A percentile compares a stretch with the other conserved stretches of the same genome.
Evolutionary conservation across 352 stramenopile species (phyloP).

Genomic region (Globisporangium lucens): DNA sequence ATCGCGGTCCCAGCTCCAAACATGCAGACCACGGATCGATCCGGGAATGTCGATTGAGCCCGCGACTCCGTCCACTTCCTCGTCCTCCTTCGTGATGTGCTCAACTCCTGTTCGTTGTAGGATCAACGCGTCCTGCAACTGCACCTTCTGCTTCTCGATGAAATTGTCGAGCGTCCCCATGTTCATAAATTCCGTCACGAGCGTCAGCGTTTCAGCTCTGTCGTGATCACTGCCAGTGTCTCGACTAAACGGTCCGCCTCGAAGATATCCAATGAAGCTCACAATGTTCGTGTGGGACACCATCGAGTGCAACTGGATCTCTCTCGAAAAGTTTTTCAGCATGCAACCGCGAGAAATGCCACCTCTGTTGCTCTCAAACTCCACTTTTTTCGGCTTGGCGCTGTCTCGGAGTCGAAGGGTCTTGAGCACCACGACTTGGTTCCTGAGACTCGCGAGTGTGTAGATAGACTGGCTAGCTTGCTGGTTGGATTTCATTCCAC

Average conservation of each 20-base stretch:
- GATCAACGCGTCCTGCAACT: constrained; percentile 12
- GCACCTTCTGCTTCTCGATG: constrained; percentile 29
- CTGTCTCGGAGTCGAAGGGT: not conserved
- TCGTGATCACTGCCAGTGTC: not conserved
- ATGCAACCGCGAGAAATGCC: not conserved
- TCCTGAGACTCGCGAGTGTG: constrained; percentile 9
- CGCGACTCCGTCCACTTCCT: not conserved
- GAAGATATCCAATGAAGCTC: constrained; percentile 49
- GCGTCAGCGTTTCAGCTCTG: constrained; percentile 18
- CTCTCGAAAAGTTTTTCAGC: constrained; percentile 13
- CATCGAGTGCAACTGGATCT: constrained; percentile 55
- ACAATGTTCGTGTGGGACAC: constrained; percentile 68
- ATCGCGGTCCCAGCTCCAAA: constrained; percentile 30
- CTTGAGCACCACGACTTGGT: constrained; percentile 8
- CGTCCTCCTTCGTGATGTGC: not conserved
- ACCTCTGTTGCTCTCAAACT: constrained; percentile 2
- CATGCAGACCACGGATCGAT: not conserved
- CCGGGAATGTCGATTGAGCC: not conserved
- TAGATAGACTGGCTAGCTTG: constrained; percentile 4
- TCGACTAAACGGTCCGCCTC: constrained; percentile 2
- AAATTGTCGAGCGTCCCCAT: constrained; percentile 37
- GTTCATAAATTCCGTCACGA: constrained; percentile 41
- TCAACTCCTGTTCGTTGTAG: constrained; percentile 8
- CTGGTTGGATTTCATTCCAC: not conserved
- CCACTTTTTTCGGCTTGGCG: not conserved